These are phyloP conservation scores for Diaporthe ampelina DNA, from an alignment of 2,329 filamentous ascomycete genomes.

Conservation along the genomic window DNA sequence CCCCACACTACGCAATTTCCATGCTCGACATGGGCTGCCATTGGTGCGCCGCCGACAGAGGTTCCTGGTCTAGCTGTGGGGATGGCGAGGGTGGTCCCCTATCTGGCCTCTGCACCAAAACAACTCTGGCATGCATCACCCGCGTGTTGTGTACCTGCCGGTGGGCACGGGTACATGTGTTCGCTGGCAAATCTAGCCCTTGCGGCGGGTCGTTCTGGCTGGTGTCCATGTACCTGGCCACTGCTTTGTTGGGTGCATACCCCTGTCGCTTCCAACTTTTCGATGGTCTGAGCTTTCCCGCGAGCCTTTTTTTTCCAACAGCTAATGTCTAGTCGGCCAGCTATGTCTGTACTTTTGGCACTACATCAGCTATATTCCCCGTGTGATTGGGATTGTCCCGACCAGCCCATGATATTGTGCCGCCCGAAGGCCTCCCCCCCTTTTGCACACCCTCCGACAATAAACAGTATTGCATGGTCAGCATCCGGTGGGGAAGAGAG, in stretches of 20 bases:
- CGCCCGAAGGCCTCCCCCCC: background rate
- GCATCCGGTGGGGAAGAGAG: background rate
- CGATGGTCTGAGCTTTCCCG: background rate
- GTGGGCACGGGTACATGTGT: background rate
- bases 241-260: background rate
- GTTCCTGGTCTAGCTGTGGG: conserved; percentile 33
- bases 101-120: conserved; percentile 17
- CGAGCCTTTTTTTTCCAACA: background rate
- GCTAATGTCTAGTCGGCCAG: background rate
- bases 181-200: background rate
- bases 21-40: background rate
- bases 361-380: background rate
- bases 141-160: background rate
- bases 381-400: conserved; percentile 17
- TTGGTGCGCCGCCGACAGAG: conserved; percentile 6
- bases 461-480: background rate
- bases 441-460: background rate
- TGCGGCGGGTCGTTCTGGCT: background rate
- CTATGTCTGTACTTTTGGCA: background rate
- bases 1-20: conserved; percentile 31
- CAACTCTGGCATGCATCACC: background rate
- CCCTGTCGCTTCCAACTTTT: conserved; percentile 7
- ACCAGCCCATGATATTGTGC: background rate
- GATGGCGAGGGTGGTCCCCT: conserved; percentile 14
- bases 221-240: background rate